These are phyloP conservation scores for Pichia sp. DNA, from an alignment of 1,139 yeast genomes.

Conservation along the genomic window DNA sequence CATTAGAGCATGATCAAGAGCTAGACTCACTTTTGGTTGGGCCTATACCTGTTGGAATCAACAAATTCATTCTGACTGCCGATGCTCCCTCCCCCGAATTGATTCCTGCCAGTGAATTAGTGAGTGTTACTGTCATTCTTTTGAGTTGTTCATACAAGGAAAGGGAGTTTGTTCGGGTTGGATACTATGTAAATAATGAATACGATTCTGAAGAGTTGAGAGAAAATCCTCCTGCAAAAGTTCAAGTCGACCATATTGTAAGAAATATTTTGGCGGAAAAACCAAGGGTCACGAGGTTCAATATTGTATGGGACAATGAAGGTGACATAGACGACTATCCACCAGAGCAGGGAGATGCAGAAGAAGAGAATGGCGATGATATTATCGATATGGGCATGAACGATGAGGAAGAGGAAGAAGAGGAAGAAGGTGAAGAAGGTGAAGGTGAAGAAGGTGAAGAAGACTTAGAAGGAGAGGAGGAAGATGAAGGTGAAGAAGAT, in stretches of 20 bases:
- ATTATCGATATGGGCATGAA: conserved; percentile 23
- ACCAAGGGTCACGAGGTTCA: conserved; percentile 94
- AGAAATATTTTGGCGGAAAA: conserved; percentile 94
- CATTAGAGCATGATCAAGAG: conserved; percentile 94
- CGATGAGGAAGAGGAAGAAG: conserved; percentile 36
- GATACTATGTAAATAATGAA: conserved; percentile 95
- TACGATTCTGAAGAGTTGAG: conserved; percentile 89
- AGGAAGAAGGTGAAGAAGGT: conserved; percentile 35
- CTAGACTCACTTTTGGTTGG: conserved; percentile 93
- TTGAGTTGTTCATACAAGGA: conserved; percentile 91
- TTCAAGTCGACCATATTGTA: conserved; percentile 90
- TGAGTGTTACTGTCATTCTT: conserved; percentile 88
- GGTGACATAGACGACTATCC: conserved; percentile 69
- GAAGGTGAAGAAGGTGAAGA: conserved; percentile 30
- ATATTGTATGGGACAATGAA: conserved; percentile 87
- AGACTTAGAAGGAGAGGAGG: conserved; percentile 13
- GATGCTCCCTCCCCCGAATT: conserved; percentile 96
- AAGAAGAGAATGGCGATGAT: conserved; percentile 29
- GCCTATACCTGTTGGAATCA: conserved; percentile 96
- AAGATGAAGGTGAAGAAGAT: conserved; percentile 17
- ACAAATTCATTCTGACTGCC: conserved; percentile 87
- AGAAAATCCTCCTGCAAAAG: conserved; percentile 91
- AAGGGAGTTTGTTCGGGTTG: conserved; percentile 92
- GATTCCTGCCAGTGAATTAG: conserved; percentile 93
- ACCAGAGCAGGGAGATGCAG: conserved; percentile 55